Evolutionary conservation across 176 grass and related monocot species (phyloP), one percentile per base, ranked within the genome.

Genomic region (Aegilops speltoides): DNA sequence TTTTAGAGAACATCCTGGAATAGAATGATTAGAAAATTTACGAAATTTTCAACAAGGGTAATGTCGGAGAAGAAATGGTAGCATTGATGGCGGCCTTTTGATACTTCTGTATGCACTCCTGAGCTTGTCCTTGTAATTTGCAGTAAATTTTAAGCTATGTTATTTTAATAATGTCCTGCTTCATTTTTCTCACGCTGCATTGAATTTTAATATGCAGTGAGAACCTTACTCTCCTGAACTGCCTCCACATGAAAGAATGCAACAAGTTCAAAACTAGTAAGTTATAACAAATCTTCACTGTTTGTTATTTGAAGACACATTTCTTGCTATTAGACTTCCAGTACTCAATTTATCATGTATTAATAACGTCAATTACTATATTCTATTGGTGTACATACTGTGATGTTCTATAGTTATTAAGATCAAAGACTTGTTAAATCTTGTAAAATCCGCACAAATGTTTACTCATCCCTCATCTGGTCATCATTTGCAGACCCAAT

Each of bases 181-280:
- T 34, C 72, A 73, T 72, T 2, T 82, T 83, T 38, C 65, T 80
- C 29, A 84, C 34, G 28, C 40, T 24, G 3, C 4, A 31, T 84
- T 73, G 32, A 25, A 17, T 86, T 8, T 84, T 45, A 75, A 33
- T 37, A 32, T 89, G 87, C 83, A 92, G 90, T 79, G 75, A 62
- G 61, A 36, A 14, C 50, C 25, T 83, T 17, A 8, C 67, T 40
- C 23, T 89, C 60, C 66, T 92, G 8, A 73, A 89, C 28, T 92
- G 90, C 61, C 87, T 75, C 70, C 26, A 15, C 34, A 79, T 36
- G 84, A 76, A 89, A 68, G 75, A 57, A 83, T 89, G 90, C 84
- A 83, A 64, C 28, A 22, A 4, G n/a, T n/a, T n/a, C n/a, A n/a
- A n/a, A n/a, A n/a, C 45, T 23, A 62, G 90, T 89, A 89, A 79